phyloP scores from a whole-genome alignment of 345 rosid genomes.

The Viola odorata region DNA sequence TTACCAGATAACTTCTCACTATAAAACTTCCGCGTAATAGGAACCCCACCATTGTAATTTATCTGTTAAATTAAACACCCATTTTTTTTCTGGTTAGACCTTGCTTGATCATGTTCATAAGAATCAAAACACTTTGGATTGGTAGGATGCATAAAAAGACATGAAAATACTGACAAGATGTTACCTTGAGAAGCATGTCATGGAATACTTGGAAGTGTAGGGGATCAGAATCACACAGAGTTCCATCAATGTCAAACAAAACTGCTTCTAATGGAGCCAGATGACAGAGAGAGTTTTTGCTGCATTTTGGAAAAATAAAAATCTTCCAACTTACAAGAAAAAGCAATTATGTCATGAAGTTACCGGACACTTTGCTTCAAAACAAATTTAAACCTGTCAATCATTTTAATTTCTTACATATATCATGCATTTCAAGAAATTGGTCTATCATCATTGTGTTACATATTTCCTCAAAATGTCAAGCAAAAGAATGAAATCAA shows the following conservation, averaged over 20 bases:
- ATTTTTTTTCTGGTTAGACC: no score
- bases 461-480: no score
- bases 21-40: constrained; percentile 71
- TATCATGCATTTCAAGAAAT: no score
- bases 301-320: constrained; percentile 18
- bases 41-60: constrained; percentile 77
- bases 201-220: constrained; percentile 60
- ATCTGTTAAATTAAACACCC: constrained; percentile 39
- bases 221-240: constrained; percentile 92
- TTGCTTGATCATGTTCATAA: no score
- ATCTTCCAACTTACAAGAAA: no score
- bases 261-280: constrained; percentile 76
- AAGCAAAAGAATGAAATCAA: no score
- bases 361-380: no score
- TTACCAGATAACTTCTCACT: constrained; percentile 62
- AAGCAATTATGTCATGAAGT: no score
- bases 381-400: no score
- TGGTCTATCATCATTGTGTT: no score
- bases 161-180: not conserved
- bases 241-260: constrained; percentile 91
- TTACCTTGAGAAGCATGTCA: constrained; percentile 71
- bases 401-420: no score
- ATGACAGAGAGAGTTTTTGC: constrained; percentile 45
- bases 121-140: no score
- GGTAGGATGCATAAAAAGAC: not conserved